These are phyloP conservation scores for Phragmites australis DNA, from an alignment of 176 grass and related monocot genomes.

Conservation along the genomic window DNA sequence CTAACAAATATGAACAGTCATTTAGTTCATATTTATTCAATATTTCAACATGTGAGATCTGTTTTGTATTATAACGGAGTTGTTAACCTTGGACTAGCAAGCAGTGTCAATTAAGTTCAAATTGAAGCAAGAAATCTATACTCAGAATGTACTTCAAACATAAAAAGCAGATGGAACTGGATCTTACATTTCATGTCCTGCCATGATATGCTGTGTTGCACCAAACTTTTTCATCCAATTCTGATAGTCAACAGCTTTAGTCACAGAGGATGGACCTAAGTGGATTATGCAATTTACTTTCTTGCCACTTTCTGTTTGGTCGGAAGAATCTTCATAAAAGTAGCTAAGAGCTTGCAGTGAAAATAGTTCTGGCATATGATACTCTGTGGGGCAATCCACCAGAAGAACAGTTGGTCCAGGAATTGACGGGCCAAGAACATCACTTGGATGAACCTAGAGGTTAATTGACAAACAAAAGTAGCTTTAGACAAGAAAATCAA, in stretches of 20 bases:
- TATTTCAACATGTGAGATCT: background rate
- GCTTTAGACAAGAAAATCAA: constrained; percentile 27
- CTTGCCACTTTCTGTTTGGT: constrained; percentile 49
- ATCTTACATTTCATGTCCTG: constrained; percentile 93
- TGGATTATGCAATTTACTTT: constrained; percentile 96
- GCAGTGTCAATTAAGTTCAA: constrained; percentile 1
- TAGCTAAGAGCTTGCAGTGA: constrained; percentile 56
- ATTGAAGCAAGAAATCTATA: background rate
- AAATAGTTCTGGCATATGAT: constrained; percentile 68
- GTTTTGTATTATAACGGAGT: background rate
- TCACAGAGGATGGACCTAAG: constrained; percentile 82
- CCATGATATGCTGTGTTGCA: constrained; percentile 83
- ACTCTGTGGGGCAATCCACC: constrained; percentile 80
- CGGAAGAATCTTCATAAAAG: constrained; percentile 59
- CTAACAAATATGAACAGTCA: background rate
- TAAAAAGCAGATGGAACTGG: constrained; percentile 34
- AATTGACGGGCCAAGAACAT: constrained; percentile 74
- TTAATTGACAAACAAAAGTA: constrained; percentile 37
- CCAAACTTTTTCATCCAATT: constrained; percentile 91
- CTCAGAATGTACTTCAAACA: background rate
- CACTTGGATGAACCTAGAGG: constrained; percentile 81
- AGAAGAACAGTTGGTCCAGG: constrained; percentile 77
- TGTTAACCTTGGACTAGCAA: constrained; percentile 5
- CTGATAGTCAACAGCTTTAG: constrained; percentile 63
- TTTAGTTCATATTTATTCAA: background rate